phyloP scores from a whole-genome alignment of 2,329 filamentous ascomycete genomes.

The Rutstroemia sp. region DNA sequence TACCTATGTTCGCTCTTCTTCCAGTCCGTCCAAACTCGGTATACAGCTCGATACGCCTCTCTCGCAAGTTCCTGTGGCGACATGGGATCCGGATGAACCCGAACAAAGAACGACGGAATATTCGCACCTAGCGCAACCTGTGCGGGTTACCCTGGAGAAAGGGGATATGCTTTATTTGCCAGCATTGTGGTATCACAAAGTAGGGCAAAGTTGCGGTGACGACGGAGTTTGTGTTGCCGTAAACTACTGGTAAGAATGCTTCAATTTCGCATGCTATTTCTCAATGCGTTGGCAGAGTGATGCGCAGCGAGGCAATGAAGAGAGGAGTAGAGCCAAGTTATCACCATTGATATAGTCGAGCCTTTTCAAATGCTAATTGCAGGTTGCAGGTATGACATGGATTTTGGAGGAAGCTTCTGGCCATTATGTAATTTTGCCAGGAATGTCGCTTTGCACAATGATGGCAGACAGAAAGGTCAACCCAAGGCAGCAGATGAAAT shows the following conservation, averaged over 20 bases:
- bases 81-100: constrained; percentile 57
- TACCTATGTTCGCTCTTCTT: background rate
- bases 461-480: background rate
- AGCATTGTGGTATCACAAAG: constrained; percentile 80
- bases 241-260: constrained; percentile 63
- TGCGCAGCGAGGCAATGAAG: too few relatives aligned
- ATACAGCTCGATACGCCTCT: background rate
- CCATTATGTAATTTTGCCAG: constrained; percentile 33
- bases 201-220: constrained; percentile 59
- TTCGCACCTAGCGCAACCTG: constrained; percentile 50
- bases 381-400: constrained; percentile 64
- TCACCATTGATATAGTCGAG: too few relatives aligned
- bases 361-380: background rate
- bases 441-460: constrained; percentile 13
- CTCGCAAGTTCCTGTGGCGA: constrained; percentile 54
- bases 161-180: constrained; percentile 81
- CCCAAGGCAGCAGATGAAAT: background rate
- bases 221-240: constrained; percentile 71
- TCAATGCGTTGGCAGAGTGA: too few relatives aligned
- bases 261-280: background rate
- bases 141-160: constrained; percentile 60
- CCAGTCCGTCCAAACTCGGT: background rate
- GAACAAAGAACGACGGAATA: constrained; percentile 42
- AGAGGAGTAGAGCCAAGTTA: background rate
- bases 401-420: constrained; percentile 64